Conservation (phyloP, 257 asterid species). For the Mentha longifolia region DNA sequence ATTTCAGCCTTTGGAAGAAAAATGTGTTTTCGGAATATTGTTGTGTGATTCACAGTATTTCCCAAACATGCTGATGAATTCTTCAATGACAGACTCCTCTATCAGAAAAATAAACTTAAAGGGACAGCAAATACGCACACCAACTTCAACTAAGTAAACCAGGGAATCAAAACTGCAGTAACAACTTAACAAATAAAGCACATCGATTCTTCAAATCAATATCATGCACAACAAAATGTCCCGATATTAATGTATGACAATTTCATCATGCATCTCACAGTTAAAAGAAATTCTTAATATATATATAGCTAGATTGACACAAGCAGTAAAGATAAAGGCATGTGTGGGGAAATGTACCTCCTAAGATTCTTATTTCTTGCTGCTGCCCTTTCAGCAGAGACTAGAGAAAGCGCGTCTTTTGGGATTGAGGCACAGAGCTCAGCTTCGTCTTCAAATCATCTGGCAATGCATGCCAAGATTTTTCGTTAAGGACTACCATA, state of each 20-base stretch:
- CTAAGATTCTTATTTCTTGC: constrained; percentile 60
- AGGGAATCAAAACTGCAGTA: neutral
- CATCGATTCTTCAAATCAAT: neutral
- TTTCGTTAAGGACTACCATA: constrained; percentile 34
- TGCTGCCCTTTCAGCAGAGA: constrained; percentile 67
- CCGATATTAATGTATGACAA: neutral
- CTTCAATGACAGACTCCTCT: neutral
- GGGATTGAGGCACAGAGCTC: constrained; percentile 80
- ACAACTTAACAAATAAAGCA: neutral
- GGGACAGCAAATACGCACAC: neutral
- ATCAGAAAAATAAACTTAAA: neutral
- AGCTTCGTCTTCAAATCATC: constrained; percentile 93
- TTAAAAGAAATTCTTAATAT: neutral
- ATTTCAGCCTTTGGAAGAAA: no score
- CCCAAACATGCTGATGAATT: neutral
- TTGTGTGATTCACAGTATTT: neutral
- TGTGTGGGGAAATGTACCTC: constrained; percentile 44
- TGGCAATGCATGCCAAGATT: constrained; percentile 75
- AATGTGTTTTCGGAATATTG: neutral
- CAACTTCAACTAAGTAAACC: neutral
- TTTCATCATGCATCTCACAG: neutral
- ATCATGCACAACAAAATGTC: constrained; percentile 5
- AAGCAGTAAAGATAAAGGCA: neutral
- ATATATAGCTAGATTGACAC: neutral
- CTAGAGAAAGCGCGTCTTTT: constrained; percentile 80